Base-by-base conservation (phyloP, 2,329 filamentous ascomycete genomes). In the Ophiostoma perfectum region DNA sequence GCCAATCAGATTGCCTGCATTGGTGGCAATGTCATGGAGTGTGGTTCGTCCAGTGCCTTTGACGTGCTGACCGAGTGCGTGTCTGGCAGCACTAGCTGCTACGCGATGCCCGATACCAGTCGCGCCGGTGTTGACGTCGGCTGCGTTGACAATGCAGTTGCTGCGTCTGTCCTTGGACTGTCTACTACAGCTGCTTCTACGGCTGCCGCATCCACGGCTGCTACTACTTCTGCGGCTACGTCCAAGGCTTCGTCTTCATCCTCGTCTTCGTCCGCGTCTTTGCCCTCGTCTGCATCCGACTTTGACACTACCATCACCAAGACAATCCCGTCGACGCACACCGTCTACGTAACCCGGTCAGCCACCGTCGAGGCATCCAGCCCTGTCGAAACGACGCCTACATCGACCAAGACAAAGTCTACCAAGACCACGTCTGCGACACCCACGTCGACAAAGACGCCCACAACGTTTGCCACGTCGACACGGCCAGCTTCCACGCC, bases 91-190 rank as follows among this genome's bases (percentile, higher is more conserved):
- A 74, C 75, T 63, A 75, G 77, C 64, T 88, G 86, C 75, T 83
- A 81, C 65, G 86, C 83, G 1, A 74, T 87, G 70, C 86, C 86
- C 0, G 81, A 86, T 78, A 80, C 79, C 49, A 80, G 75, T 11
- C 79, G 78, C 0, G 73, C 73, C 0, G 85, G 84, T 3, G 82
- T 85, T 9, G 74, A 78, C 67, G 76, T 88, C 38, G 80, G 78
- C 2, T 88, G 86, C 70, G 77, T 78, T 41, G 76, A 81, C 65
- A 72, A 75, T 9, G 73, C 74, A 2, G 75, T 76, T 2, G 85
- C 83, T 0, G 73, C 77, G 58, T 74, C 73, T 4, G 76, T 84
- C 7, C 75, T 87, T 3, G 82, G 80, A 6, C 14, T 66, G 12
- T 36, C 44, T 1, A n/a, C 27, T 14, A 16, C 58, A 0, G 1